Conservation (phyloP, 208 protist species). For the Acanthamoeba royreba region DNA sequence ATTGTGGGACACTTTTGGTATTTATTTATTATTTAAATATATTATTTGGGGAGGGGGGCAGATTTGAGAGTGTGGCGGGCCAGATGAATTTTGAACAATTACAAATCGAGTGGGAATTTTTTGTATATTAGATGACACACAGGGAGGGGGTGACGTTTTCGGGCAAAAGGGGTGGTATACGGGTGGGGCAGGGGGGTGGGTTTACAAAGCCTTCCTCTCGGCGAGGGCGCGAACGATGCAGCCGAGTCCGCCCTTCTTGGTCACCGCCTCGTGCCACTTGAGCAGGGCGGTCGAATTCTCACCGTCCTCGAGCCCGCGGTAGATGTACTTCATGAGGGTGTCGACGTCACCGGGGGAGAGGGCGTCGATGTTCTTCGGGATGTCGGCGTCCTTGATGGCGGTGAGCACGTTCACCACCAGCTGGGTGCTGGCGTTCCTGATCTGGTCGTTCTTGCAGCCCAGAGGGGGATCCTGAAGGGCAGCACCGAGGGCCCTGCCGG, state of each 20-base stretch:
- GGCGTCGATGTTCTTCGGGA: conserved; percentile 46
- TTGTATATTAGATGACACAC: no score
- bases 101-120: no score
- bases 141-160: no score
- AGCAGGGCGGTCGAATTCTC: conserved; percentile 65
- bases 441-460: conserved; percentile 57
- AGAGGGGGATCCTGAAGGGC: conserved; percentile 58
- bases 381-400: conserved; percentile 62
- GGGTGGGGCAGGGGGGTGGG: not conserved
- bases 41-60: no score
- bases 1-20: no score
- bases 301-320: conserved; percentile 54
- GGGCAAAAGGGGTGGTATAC: no score
- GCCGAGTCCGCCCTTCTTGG: conserved; percentile 68
- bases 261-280: conserved; percentile 69
- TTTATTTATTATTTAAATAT: no score
- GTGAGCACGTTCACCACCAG: conserved; percentile 54
- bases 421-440: conserved; percentile 51
- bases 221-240: conserved; percentile 63
- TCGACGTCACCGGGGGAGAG: conserved; percentile 59
- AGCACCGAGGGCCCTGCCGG: conserved; percentile 41
- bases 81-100: no score
- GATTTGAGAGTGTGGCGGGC: no score
- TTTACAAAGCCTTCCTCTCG: conserved; percentile 66
- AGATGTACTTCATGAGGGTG: conserved; percentile 74